phyloP scores from a whole-genome alignment of 441 rosid genomes.

The Pelargonium citronellum region DNA sequence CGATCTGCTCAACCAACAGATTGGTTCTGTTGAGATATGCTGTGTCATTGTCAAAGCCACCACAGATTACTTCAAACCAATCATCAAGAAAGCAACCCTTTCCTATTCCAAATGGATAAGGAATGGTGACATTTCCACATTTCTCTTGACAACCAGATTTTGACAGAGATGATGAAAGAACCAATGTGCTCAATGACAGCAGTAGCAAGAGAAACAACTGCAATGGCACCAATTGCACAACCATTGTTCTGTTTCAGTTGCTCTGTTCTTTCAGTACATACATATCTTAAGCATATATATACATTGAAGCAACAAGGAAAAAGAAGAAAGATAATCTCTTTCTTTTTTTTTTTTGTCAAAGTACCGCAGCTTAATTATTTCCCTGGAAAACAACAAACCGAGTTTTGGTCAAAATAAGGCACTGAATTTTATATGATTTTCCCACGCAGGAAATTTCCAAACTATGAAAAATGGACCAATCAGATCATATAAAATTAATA shows the following conservation, averaged over 20 bases:
- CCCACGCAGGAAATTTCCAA: no score
- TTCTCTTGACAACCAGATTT: constrained; percentile 20
- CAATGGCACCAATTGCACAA: constrained; percentile 1
- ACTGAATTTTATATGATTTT: no score
- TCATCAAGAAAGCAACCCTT: constrained; percentile 6
- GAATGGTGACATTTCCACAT: constrained; percentile 28
- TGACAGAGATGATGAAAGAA: background rate
- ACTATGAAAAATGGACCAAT: no score
- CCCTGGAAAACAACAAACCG: no score
- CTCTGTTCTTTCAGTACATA: no score
- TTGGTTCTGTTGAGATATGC: background rate
- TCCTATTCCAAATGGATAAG: constrained; percentile 28
- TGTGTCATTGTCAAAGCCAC: constrained; percentile 3
- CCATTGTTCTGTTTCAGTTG: background rate
- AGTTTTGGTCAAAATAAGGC: no score
- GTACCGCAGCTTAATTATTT: no score
- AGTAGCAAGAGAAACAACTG: constrained; percentile 8
- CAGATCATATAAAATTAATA: no score
- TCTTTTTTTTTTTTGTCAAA: no score
- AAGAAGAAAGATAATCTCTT: no score
- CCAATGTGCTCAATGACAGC: background rate
- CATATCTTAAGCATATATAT: no score
- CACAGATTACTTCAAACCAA: constrained; percentile 3
- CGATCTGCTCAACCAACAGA: background rate
- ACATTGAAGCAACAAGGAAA: no score